A percentile compares a stretch with the other conserved stretches of the same genome.
Conservation (phyloP, 345 rosid species). For the Citrus medica region DNA sequence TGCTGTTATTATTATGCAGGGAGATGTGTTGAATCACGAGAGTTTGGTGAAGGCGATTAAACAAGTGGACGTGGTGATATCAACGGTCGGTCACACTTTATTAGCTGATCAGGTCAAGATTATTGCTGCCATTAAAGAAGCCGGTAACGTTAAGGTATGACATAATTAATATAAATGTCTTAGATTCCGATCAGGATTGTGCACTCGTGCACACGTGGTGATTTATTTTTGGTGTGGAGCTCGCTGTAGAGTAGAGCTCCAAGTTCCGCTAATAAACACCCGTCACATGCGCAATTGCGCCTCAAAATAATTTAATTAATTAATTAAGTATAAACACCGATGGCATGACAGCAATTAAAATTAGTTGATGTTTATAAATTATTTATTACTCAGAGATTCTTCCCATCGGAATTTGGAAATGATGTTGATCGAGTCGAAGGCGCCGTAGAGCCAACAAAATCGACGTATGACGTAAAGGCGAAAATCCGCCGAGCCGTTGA, state of each 20-base stretch:
- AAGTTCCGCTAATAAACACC: no score
- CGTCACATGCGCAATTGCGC: no score
- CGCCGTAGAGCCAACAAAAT: constrained; percentile 46
- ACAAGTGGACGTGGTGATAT: constrained; percentile 58
- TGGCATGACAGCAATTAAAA: no score
- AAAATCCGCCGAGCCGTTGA: no score
- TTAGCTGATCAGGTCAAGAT: constrained; percentile 42
- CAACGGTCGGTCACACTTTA: constrained; percentile 34
- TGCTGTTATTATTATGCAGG: constrained; percentile 21
- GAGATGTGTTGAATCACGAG: constrained; percentile 47
- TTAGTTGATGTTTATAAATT: neutral
- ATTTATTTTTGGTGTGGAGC: no score
- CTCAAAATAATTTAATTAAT: no score
- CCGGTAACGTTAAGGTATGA: constrained; percentile 54
- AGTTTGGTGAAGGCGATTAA: constrained; percentile 52
- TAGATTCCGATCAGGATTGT: no score
- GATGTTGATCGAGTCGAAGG: constrained; percentile 35
- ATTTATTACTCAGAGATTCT: constrained; percentile 37
- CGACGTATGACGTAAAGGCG: constrained; percentile 18
- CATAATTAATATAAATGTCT: no score
- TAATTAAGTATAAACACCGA: no score
- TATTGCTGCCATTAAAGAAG: constrained; percentile 62
- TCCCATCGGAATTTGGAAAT: constrained; percentile 30
- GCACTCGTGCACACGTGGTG: no score
- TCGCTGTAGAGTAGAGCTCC: no score